Conservation (phyloP, 2,329 filamentous ascomycete genomes). For the Alternaria sp. region DNA sequence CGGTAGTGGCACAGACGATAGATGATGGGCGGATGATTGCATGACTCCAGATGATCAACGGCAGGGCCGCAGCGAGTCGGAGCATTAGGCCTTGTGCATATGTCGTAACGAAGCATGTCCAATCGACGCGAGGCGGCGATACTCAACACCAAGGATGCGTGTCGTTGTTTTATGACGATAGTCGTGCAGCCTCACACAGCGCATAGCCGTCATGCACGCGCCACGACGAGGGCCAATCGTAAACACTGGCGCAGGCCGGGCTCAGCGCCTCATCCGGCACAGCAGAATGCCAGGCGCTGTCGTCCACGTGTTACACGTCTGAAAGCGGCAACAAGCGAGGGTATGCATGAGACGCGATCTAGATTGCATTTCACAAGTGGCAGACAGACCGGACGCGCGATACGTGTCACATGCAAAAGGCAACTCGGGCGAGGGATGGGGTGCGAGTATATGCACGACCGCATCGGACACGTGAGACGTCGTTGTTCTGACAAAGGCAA, state of each 20-base stretch:
- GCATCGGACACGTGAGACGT: background rate
- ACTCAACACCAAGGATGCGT: conserved; percentile 4
- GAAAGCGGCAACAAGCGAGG: conserved; percentile 15
- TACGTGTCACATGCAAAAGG: conserved; percentile 33
- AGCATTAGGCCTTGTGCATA: conserved; percentile 11
- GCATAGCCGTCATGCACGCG: background rate
- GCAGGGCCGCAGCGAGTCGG: background rate
- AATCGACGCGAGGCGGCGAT: background rate
- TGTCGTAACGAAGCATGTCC: background rate
- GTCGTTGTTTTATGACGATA: conserved; percentile 1
- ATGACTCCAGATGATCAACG: background rate
- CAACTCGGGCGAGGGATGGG: conserved; percentile 26
- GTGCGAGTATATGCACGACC: background rate
- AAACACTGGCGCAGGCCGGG: conserved; percentile 5
- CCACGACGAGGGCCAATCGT: conserved; percentile 7
- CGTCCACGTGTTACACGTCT: conserved; percentile 32
- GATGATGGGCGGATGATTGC: conserved; percentile 2
- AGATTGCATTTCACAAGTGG: conserved; percentile 21
- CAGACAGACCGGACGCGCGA: conserved; percentile 11
- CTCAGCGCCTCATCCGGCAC: conserved; percentile 13
- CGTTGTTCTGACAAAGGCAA: background rate
- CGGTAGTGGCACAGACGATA: conserved; percentile 14
- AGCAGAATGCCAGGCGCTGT: conserved; percentile 8
- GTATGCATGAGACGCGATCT: conserved; percentile 19
- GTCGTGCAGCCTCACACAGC: conserved; percentile 5